phyloP scores from a whole-genome alignment of 495 filamentous ascomycete genomes.

The Hyaloscypha finlandica region DNA sequence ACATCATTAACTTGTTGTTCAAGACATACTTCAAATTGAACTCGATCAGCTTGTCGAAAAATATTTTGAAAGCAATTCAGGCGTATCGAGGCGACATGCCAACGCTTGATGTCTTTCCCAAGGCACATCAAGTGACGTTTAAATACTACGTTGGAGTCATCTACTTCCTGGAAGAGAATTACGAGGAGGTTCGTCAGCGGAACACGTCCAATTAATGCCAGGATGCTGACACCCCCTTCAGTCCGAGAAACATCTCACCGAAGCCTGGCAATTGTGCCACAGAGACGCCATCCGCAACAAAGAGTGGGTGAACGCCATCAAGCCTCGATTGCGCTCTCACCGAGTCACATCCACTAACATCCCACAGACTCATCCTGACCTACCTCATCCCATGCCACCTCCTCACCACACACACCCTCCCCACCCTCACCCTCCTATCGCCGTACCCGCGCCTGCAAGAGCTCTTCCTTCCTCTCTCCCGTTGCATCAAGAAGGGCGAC shows the following conservation, averaged over 20 bases:
- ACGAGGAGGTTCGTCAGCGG: constrained; percentile 60
- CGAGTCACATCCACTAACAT: constrained; percentile 18
- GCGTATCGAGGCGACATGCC: constrained; percentile 78
- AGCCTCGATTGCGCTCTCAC: not conserved
- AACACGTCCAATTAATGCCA: constrained; percentile 4
- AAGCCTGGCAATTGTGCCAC: constrained; percentile 78
- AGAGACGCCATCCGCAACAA: constrained; percentile 69
- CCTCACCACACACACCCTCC: constrained; percentile 82
- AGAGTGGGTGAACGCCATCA: constrained; percentile 56
- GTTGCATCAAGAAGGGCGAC: constrained; percentile 78
- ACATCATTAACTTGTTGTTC: constrained; percentile 89
- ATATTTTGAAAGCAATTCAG: constrained; percentile 76
- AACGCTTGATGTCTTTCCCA: constrained; percentile 70
- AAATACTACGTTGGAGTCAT: constrained; percentile 93
- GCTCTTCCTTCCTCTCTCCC: constrained; percentile 75
- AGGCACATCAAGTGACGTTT: constrained; percentile 91
- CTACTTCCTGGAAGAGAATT: constrained; percentile 89
- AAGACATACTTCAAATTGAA: constrained; percentile 98
- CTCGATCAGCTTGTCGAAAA: constrained; percentile 84
- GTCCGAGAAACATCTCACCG: constrained; percentile 78
- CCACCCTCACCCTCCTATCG: constrained; percentile 66
- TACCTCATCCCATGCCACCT: constrained; percentile 93
- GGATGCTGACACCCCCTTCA: constrained; percentile 37
- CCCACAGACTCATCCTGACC: constrained; percentile 78
- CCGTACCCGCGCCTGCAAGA: constrained; percentile 75